phyloP scores from a whole-genome alignment of 257 asterid species.

The Coffea eugenioides region DNA sequence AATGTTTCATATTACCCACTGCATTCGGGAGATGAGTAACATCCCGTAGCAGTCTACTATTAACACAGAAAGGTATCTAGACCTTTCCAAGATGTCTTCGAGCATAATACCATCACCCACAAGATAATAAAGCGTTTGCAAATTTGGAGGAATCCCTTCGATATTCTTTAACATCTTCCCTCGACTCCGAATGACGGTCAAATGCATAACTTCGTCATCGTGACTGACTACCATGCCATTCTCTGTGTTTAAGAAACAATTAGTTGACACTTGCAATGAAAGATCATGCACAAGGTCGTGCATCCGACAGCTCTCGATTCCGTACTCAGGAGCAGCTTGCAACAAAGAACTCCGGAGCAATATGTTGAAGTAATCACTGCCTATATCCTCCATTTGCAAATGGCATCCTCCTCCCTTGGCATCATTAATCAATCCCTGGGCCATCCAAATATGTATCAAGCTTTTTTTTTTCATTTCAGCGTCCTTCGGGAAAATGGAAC shows the following conservation, averaged over 20 bases:
- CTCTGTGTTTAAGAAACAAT: conserved; percentile 1
- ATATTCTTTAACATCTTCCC: neutral
- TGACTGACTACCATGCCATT: neutral
- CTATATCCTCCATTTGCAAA: no score
- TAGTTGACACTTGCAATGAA: conserved; percentile 16
- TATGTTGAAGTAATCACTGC: no score
- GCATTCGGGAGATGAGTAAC: no score
- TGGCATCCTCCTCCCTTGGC: no score
- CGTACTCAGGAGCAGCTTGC: no score
- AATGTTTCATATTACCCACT: neutral
- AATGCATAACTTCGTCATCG: neutral
- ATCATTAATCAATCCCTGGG: no score
- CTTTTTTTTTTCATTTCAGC: no score
- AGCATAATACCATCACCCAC: neutral
- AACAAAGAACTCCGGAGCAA: no score
- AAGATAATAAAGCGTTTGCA: conserved; percentile 3
- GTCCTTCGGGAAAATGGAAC: no score
- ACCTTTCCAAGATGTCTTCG: neutral
- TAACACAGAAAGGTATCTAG: conserved; percentile 3
- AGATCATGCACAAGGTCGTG: conserved; percentile 38
- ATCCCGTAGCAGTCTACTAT: neutral
- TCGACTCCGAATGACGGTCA: neutral
- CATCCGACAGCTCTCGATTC: conserved; percentile 17
- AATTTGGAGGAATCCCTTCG: neutral
- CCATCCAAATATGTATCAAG: no score